Percentiles rank a stretch among this genome's conserved stretches.
Conservation (phyloP, 2,329 filamentous ascomycete species). For the Phyllachora maydis region DNA sequence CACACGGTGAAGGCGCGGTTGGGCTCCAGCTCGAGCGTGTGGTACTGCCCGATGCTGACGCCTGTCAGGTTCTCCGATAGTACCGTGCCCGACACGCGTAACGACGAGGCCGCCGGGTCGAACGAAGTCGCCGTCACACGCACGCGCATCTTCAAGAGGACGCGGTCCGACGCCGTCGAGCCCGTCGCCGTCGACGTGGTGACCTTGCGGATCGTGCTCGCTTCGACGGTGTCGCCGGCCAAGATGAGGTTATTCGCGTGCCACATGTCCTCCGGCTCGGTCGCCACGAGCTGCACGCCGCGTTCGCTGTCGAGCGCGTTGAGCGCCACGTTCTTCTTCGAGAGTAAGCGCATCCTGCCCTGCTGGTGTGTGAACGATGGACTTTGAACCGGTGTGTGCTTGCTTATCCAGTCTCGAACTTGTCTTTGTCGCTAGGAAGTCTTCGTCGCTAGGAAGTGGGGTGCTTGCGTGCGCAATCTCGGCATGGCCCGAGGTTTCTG, state of each 20-base stretch:
- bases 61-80: conserved; percentile 28
- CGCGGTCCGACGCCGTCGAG: conserved; percentile 23
- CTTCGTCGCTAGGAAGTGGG: too few species aligned
- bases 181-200: conserved; percentile 22
- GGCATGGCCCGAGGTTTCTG: too few species aligned
- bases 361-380: too few species aligned
- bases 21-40: conserved; percentile 62
- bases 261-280: conserved; percentile 27
- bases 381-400: too few species aligned
- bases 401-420: too few species aligned
- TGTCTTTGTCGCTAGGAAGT: too few species aligned
- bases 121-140: conserved; percentile 36
- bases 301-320: conserved; percentile 15
- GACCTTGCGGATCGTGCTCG: conserved; percentile 34
- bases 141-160: conserved; percentile 37
- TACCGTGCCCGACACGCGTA: conserved; percentile 35
- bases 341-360: conserved; percentile 16
- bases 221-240: conserved; percentile 28
- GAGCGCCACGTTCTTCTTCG: conserved; percentile 15
- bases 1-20: conserved; percentile 74
- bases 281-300: conserved; percentile 16
- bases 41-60: conserved; percentile 31
- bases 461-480: too few species aligned
- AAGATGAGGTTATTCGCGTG: conserved; percentile 40
- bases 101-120: conserved; percentile 29